Evolutionary conservation across 1,284 basidiomycete genomes (phyloP).

Genomic region (Puccinia triticina): DNA sequence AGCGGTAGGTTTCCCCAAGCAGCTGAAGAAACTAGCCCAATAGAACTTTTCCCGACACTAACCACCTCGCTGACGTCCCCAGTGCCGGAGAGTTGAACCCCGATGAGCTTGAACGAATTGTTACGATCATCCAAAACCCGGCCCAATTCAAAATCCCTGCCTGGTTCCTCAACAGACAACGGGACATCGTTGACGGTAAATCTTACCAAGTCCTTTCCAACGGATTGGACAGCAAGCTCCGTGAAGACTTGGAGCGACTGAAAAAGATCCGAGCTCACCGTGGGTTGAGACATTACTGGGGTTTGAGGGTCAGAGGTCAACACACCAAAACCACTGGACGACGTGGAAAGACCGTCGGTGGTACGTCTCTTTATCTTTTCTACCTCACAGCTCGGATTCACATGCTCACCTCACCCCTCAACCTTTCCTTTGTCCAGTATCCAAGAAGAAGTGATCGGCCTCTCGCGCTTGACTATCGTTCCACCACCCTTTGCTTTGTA

Average conservation of each 20-base stretch:
- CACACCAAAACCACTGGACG: constrained; percentile 98
- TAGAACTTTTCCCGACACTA: not conserved
- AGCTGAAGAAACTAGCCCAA: not conserved
- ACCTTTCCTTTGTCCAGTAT: not conserved
- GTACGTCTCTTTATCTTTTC: constrained; percentile 8
- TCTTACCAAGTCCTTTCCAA: constrained; percentile 95
- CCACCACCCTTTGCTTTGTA: not conserved
- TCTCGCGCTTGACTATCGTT: not conserved
- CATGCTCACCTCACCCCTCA: not conserved
- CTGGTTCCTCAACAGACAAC: constrained; percentile 99
- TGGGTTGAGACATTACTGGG: constrained; percentile 97
- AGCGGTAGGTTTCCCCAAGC: constrained; percentile 73
- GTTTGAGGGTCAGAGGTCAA: constrained; percentile 75
- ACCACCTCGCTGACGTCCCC: constrained; percentile 39
- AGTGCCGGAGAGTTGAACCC: constrained; percentile 93
- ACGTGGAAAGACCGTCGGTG: constrained; percentile 60
- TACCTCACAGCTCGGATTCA: not conserved
- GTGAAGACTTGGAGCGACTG: constrained; percentile 96
- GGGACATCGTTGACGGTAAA: constrained; percentile 97
- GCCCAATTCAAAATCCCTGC: constrained; percentile 99
- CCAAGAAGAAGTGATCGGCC: constrained; percentile 33
- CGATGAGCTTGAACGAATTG: constrained; percentile 96
- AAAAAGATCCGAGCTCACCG: constrained; percentile 99
- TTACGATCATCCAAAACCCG: constrained; percentile 99
- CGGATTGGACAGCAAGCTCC: constrained; percentile 95